Conservation (phyloP, 2,329 filamentous ascomycete genomes). For the Lecanosticta acicola region DNA sequence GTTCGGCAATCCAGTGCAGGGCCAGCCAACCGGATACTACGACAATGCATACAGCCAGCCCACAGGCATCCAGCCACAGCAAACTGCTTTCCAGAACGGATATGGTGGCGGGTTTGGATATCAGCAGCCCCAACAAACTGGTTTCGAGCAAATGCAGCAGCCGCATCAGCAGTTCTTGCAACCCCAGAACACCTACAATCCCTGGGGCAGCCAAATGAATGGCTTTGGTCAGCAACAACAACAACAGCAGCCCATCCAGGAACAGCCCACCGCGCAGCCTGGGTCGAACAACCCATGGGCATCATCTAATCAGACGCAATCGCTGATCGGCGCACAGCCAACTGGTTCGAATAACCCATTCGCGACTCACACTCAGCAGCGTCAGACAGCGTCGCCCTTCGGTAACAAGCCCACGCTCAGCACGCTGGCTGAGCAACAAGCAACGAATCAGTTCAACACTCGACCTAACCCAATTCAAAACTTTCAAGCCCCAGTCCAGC, state of each 20-base stretch:
- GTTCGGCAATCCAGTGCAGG: slow-evolving; percentile 83
- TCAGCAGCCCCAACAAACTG: slow-evolving; percentile 58
- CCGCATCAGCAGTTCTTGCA: slow-evolving; percentile 50
- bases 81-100: slow-evolving; percentile 63
- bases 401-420: slow-evolving; percentile 65
- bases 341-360: slow-evolving; percentile 99
- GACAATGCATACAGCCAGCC: slow-evolving; percentile 69
- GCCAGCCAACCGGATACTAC: slow-evolving; percentile 60
- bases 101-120: slow-evolving; percentile 61
- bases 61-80: slow-evolving; percentile 62
- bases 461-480: slow-evolving; percentile 18
- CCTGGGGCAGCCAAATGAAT: slow-evolving; percentile 37
- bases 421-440: slow-evolving; percentile 77
- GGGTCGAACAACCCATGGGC: slow-evolving; percentile 96
- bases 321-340: slow-evolving; percentile 69
- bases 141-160: slow-evolving; percentile 57
- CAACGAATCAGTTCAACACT: slow-evolving; percentile 45
- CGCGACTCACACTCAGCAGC: slow-evolving; percentile 61
- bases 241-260: slow-evolving; percentile 47
- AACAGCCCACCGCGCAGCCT: slow-evolving; percentile 61
- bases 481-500: slow-evolving; percentile 39
- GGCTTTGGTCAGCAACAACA: slow-evolving; percentile 56
- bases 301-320: slow-evolving; percentile 48
- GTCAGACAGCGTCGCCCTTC: slow-evolving; percentile 47
- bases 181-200: slow-evolving; percentile 56